Evolutionary conservation across 352 stramenopile genomes (phyloP), one percentile per base, ranked within the genome.

Genomic region (Vaucheria bursata): DNA sequence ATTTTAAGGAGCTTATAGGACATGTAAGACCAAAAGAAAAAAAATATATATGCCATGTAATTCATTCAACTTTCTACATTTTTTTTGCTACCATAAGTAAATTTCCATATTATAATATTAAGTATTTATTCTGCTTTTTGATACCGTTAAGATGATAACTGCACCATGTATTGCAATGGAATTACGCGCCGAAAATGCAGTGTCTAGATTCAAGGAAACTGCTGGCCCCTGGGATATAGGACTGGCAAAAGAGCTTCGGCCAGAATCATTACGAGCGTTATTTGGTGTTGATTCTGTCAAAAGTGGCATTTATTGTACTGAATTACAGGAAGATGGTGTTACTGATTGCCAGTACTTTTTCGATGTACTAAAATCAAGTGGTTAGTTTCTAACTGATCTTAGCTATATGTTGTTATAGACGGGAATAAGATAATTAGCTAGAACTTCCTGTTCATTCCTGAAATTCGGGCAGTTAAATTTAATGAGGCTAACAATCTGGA

Each of bases 321-420:
- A 97, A 78, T 81, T 97, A 5, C 74, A 85, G 0, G 91, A 96
- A 50, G 92, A 97, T 83, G 91, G 91, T 33, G 80, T 90, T 18
- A 85, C 93, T 35, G 93, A 97, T 82, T 93, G 86, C 66, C 86
- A 94, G 71, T 97, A 95, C 81, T 96, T 97, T 79, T 97, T 97
- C 80, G 88, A 95, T 77, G 90, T 96, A n/a, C 84, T 97, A 31
- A n/a, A n/a, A n/a, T n/a, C n/a, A 91, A 91, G 45, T 59, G n/a
- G n/a, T n/a, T n/a, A n/a, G n/a, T n/a, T n/a, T n/a, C n/a, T n/a
- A 87, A 65, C n/a, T n/a, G n/a, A n/a, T n/a, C n/a, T n/a, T n/a
- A n/a, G n/a, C n/a, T n/a, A n/a, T n/a, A n/a, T n/a, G n/a, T n/a
- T n/a, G n/a, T n/a, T n/a, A n/a, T n/a, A n/a, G n/a, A n/a, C n/a